A percentile compares a stretch with the other conserved stretches of the same genome.
phyloP scores from a whole-genome alignment of 1,284 basidiomycete species.

The Leccinum angustisporum region DNA sequence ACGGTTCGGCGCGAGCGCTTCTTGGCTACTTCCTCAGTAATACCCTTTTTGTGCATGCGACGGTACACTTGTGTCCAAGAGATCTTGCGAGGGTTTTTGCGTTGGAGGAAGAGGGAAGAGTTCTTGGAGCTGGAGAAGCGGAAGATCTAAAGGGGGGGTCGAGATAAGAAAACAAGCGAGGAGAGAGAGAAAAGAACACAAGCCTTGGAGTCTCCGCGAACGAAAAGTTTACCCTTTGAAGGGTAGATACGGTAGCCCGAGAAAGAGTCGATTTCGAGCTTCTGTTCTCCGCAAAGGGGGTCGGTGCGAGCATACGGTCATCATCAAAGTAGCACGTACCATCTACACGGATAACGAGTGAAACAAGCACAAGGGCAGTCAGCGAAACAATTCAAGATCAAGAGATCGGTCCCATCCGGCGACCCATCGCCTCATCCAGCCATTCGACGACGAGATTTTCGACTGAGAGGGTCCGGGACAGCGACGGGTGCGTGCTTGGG shows the following conservation, averaged over 20 bases:
- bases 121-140: slow-evolving; percentile 89
- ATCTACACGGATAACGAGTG: slow-evolving; percentile 38
- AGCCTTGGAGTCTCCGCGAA: slow-evolving; percentile 96
- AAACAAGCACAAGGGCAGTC: slow-evolving; percentile 17
- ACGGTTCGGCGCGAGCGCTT: slow-evolving; percentile 96
- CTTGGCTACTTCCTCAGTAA: slow-evolving; percentile 99
- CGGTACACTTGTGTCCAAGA: slow-evolving; percentile 98
- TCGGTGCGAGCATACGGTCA: slow-evolving; percentile 8
- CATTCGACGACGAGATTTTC: slow-evolving; percentile 25
- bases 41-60: slow-evolving; percentile 99
- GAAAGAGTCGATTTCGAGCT: slow-evolving; percentile 97
- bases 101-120: slow-evolving; percentile 96
- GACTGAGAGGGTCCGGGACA: slow-evolving; percentile 9
- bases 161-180: neutral
- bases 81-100: slow-evolving; percentile 99
- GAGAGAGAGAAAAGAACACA: slow-evolving; percentile 27
- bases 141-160: slow-evolving; percentile 68
- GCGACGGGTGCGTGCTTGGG: neutral
- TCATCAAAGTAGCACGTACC: slow-evolving; percentile 42
- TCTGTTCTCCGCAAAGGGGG: slow-evolving; percentile 56
- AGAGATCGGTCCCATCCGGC: slow-evolving; percentile 40
- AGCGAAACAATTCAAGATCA: slow-evolving; percentile 24
- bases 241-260: slow-evolving; percentile 97
- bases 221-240: slow-evolving; percentile 92
- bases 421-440: slow-evolving; percentile 44